Conservation (phyloP, 108 stramenopile genomes). For the Stephanodiscus triporus region DNA sequence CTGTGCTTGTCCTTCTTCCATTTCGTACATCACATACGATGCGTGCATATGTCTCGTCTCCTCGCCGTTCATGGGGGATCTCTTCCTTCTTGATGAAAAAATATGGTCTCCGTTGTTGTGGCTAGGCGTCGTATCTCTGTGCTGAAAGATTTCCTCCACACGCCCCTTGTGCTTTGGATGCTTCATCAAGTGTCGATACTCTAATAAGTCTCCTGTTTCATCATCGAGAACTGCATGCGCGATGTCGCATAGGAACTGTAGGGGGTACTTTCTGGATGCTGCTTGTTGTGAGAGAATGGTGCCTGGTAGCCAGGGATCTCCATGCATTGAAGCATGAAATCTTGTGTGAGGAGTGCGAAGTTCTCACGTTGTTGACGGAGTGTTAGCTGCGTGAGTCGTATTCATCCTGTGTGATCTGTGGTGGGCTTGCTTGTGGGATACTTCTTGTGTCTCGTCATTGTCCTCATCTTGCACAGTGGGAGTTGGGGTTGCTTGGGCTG, state of each 20-base stretch:
- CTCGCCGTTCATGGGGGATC: constrained; percentile 8
- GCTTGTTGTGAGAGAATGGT: background rate
- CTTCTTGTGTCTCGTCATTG: too few species aligned
- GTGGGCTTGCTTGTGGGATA: background rate
- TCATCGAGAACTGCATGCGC: constrained; percentile 14
- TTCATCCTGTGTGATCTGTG: too few species aligned
- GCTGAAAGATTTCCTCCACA: background rate
- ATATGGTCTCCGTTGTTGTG: constrained; percentile 9
- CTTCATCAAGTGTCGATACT: constrained; percentile 18
- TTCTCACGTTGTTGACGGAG: background rate
- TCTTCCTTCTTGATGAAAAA: constrained; percentile 2
- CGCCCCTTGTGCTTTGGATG: constrained; percentile 9
- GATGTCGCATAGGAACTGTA: background rate
- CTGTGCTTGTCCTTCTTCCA: constrained; percentile 28
- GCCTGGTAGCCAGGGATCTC: background rate
- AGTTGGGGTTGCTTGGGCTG: too few species aligned
- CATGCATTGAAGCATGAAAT: background rate
- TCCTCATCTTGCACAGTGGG: too few species aligned
- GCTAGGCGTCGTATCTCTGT: background rate
- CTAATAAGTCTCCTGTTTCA: constrained; percentile 20
- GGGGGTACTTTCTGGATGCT: background rate
- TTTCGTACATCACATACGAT: constrained; percentile 31
- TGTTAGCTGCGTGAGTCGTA: background rate
- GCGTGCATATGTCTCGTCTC: constrained; percentile 28
- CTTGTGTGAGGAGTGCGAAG: background rate